Base-by-base conservation (phyloP, 1,284 basidiomycete species). In the Inonotus obliquus region DNA sequence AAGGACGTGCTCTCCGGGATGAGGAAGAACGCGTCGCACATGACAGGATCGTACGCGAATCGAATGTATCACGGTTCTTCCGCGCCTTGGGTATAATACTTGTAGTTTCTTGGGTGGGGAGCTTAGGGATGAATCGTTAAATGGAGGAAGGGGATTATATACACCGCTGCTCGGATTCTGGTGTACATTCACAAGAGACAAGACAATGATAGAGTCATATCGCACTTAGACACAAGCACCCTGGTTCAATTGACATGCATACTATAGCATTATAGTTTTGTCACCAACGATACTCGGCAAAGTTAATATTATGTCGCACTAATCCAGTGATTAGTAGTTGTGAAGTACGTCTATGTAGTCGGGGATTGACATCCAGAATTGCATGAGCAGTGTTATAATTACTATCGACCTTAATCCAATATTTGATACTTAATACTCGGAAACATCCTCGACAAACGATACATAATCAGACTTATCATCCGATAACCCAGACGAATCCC, bases 401-500 rank as follows among this genome's bases (percentile, higher is more conserved):
- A 32, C 9, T 9, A 32, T 4, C 32, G 32, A 32, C 4, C 41
- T n/a, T 17, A 5, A 6, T 21, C 17, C 13, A 39, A n/a, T 10
- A 10, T 39, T n/a, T 44, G 17, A 6, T n/a, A 17, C 41, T 44
- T 68, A 89, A 67, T 88, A 89, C 71, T 89, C 87, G 63, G 87
- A 84, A 11, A 86, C 80, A 62, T 89, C 87, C 21, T 44, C 41
- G 82, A 82, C 56, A 89, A 44, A 73, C 13, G 86, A 88, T 14
- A 84, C 85, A 67, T 89, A 89, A 64, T 90, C 87, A 17, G 86
- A 88, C 37, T 83, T 79, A n/a, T 85, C 84, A 67, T 81, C 80
- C 65, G 81, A 81, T 66, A 54, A 32, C 84, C 67, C 89, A 83
- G 58, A 59, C 13, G 54, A 45, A 13, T 60, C 51, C 21, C 60